These are phyloP conservation scores for Rheum nobile DNA, from an alignment of 148 eudicot genomes.

Conservation along the genomic window DNA sequence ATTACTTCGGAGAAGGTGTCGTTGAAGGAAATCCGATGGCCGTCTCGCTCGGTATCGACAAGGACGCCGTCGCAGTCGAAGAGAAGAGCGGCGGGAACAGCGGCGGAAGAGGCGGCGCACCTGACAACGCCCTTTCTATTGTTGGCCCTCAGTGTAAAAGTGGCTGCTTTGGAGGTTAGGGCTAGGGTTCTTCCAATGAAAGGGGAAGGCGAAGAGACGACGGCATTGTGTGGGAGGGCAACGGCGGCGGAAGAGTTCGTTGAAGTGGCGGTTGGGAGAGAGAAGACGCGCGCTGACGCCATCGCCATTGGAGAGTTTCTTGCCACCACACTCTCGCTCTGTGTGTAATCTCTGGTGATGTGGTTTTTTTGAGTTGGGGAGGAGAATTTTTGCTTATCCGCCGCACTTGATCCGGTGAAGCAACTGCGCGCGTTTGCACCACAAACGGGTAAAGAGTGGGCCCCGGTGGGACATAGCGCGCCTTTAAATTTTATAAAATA, in stretches of 20 bases:
- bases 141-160: neutral
- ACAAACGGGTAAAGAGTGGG: slow-evolving; percentile 3
- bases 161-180: neutral
- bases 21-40: slow-evolving; percentile 89
- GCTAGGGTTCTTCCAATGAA: neutral
- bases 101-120: slow-evolving; percentile 34
- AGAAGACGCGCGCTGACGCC: neutral
- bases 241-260: neutral
- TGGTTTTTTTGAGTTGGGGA: neutral
- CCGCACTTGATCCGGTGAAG: neutral
- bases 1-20: slow-evolving; percentile 85
- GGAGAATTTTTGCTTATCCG: slow-evolving; percentile 5
- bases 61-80: slow-evolving; percentile 97
- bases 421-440: slow-evolving; percentile 7
- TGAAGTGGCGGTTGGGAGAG: neutral
- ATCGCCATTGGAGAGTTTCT: neutral
- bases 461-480: neutral
- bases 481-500: too few species aligned
- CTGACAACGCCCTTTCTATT: neutral
- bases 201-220: neutral
- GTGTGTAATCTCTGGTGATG: neutral
- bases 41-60: slow-evolving; percentile 94
- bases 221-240: neutral
- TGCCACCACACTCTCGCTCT: neutral
- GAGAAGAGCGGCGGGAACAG: slow-evolving; percentile 67